These are phyloP conservation scores for Ustilago sp. DNA, from an alignment of 1,284 basidiomycete genomes.

Conservation along the genomic window DNA sequence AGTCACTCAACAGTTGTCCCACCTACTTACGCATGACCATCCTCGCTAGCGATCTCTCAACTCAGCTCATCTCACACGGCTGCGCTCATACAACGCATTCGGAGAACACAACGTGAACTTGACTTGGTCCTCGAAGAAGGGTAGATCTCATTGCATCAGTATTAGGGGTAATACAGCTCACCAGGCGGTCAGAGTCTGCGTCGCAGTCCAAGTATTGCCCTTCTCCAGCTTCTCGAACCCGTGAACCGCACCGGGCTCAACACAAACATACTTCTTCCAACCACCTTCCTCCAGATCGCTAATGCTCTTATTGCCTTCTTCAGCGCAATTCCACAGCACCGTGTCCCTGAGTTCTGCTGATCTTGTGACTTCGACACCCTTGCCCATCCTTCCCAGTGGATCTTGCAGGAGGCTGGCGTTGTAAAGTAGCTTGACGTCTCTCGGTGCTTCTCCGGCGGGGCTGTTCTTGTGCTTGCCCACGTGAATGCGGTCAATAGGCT, in stretches of 20 bases:
- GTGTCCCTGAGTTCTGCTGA: conserved; percentile 51
- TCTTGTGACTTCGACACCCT: conserved; percentile 50
- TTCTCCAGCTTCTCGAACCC: conserved; percentile 62
- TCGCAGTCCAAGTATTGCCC: conserved; percentile 52
- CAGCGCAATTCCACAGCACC: conserved; percentile 70
- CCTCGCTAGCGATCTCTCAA: too few relatives aligned
- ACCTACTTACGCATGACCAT: too few relatives aligned
- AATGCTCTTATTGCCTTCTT: conserved; percentile 65
- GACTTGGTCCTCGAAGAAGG: too few relatives aligned
- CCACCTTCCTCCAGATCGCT: conserved; percentile 69
- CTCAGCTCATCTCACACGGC: too few relatives aligned
- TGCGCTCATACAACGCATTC: too few relatives aligned
- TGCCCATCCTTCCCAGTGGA: conserved; percentile 39
- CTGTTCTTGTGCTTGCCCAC: conserved; percentile 37
- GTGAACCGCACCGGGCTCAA: conserved; percentile 69
- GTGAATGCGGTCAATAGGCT: conserved; percentile 53
- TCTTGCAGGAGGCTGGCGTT: conserved; percentile 40
- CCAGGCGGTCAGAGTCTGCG: conserved; percentile 48
- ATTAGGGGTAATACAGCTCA: not conserved
- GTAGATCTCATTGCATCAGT: too few relatives aligned
- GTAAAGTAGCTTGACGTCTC: conserved; percentile 46
- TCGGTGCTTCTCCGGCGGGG: conserved; percentile 16
- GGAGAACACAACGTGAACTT: too few relatives aligned
- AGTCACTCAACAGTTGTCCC: too few relatives aligned
- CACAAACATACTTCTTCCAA: conserved; percentile 68